Conservation (phyloP, 352 stramenopile species). For the Phytophthora sp. region DNA sequence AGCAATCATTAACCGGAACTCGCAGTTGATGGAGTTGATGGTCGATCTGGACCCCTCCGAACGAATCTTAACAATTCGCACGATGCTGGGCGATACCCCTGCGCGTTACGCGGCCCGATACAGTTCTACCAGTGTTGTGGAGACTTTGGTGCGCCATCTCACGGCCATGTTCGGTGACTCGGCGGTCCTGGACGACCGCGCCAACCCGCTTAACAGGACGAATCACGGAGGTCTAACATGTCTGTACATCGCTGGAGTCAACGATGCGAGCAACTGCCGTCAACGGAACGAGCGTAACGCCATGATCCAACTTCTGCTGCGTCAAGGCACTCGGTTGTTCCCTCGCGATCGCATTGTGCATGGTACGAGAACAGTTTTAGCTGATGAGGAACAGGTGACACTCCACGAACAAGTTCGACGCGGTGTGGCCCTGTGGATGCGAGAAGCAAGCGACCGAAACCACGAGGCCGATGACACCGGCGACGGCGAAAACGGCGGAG, state of each 20-base stretch:
- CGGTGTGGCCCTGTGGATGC: constrained; percentile 8
- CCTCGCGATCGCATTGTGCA: not conserved
- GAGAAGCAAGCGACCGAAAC: not conserved
- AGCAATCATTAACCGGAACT: constrained; percentile 16
- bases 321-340: constrained; percentile 18
- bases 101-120: constrained; percentile 20
- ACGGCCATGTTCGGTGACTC: constrained; percentile 6
- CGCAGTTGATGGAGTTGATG: constrained; percentile 17
- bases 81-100: not conserved
- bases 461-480: not conserved
- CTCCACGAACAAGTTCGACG: constrained; percentile 23
- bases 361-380: no score
- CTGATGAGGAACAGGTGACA: not conserved
- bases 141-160: constrained; percentile 1
- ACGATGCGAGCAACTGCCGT: not conserved
- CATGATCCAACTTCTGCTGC: constrained; percentile 17
- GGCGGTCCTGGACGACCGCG: not conserved
- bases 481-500: not conserved
- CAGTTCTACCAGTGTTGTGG: constrained; percentile 3
- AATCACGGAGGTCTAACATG: not conserved
- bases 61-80: constrained; percentile 2
- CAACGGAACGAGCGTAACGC: constrained; percentile 1
- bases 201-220: constrained; percentile 10
- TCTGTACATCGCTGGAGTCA: constrained; percentile 7
- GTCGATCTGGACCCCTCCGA: constrained; percentile 1